These are phyloP conservation scores for Veloboletus limbatus DNA, from an alignment of 1,284 basidiomycete species.

Conservation along the genomic window DNA sequence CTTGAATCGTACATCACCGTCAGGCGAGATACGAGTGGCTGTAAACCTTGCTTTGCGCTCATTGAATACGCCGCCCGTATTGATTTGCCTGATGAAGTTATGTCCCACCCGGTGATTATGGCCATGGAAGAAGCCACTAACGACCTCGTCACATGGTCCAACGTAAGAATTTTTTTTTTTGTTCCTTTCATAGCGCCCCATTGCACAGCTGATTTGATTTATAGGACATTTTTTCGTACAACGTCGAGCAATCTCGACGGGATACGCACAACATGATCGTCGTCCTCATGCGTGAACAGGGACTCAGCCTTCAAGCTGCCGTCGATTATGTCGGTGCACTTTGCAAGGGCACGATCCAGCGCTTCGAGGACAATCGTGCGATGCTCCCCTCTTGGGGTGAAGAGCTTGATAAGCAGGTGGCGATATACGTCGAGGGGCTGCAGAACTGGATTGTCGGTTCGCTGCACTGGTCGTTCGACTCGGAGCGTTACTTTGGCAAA, in stretches of 20 bases:
- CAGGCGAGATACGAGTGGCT: conserved; percentile 54
- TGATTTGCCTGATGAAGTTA: conserved; percentile 54
- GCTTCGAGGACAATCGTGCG: conserved; percentile 43
- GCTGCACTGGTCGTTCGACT: conserved; percentile 59
- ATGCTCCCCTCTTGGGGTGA: conserved; percentile 52
- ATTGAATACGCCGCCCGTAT: conserved; percentile 57
- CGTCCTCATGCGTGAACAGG: conserved; percentile 53
- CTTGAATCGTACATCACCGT: conserved; percentile 58
- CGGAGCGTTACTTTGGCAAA: conserved; percentile 53
- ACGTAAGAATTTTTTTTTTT: conserved; percentile 44
- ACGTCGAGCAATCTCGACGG: conserved; percentile 55
- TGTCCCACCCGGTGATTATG: conserved; percentile 49
- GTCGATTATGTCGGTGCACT: conserved; percentile 52
- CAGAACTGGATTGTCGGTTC: conserved; percentile 60
- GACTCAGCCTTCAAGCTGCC: conserved; percentile 47
- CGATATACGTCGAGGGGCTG: conserved; percentile 48
- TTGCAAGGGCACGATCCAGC: conserved; percentile 46
- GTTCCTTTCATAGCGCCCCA: not conserved
- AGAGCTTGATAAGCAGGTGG: conserved; percentile 48
- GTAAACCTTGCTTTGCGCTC: conserved; percentile 59
- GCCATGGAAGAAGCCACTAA: conserved; percentile 53
- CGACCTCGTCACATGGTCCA: conserved; percentile 60
- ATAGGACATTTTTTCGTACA: conserved; percentile 63
- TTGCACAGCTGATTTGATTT: conserved; percentile 7
- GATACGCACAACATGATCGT: conserved; percentile 61